A percentile compares a stretch with the other conserved stretches of the same genome.
Evolutionary conservation across 1,139 yeast species (phyloP).

Genomic region (Candida dubliniensis): DNA sequence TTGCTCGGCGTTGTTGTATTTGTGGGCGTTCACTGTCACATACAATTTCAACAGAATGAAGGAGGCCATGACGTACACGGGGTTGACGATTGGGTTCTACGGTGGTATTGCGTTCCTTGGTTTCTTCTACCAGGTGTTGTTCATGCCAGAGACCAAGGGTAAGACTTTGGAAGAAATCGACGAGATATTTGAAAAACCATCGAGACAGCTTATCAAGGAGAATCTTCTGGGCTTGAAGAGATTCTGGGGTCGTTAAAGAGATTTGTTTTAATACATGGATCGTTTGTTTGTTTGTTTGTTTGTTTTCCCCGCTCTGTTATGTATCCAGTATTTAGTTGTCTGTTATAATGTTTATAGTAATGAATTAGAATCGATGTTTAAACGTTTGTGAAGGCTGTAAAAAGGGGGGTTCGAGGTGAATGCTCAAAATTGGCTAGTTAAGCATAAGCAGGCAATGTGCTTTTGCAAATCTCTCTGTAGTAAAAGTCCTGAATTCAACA

Average conservation of each 20-base stretch:
- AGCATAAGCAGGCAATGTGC: too few relatives aligned
- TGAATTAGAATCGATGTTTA: too few relatives aligned
- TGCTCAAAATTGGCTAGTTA: too few relatives aligned
- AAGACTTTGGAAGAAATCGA: slow-evolving; percentile 61
- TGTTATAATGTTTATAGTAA: too few relatives aligned
- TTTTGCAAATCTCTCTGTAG: too few relatives aligned
- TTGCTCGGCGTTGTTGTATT: slow-evolving; percentile 53
- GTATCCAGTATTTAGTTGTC: too few relatives aligned
- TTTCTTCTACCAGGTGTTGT: slow-evolving; percentile 52
- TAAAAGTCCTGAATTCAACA: too few relatives aligned
- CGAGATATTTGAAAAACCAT: slow-evolving; percentile 39
- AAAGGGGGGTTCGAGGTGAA: too few relatives aligned
- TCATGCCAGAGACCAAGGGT: slow-evolving; percentile 61
- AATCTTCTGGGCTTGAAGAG: slow-evolving; percentile 22
- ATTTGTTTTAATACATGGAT: too few relatives aligned
- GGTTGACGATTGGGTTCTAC: slow-evolving; percentile 61
- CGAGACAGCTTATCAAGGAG: slow-evolving; percentile 19
- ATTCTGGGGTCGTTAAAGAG: slow-evolving; percentile 12
- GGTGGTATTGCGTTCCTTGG: slow-evolving; percentile 64
- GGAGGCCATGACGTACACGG: slow-evolving; percentile 59
- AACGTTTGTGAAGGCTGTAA: too few relatives aligned
- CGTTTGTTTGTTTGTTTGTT: too few relatives aligned
- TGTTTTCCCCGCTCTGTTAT: background rate
- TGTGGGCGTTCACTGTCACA: slow-evolving; percentile 66
- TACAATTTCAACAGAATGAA: slow-evolving; percentile 57